These are phyloP conservation scores for Penicillium odoratum DNA, from an alignment of 495 filamentous ascomycete species.

Conservation along the genomic window DNA sequence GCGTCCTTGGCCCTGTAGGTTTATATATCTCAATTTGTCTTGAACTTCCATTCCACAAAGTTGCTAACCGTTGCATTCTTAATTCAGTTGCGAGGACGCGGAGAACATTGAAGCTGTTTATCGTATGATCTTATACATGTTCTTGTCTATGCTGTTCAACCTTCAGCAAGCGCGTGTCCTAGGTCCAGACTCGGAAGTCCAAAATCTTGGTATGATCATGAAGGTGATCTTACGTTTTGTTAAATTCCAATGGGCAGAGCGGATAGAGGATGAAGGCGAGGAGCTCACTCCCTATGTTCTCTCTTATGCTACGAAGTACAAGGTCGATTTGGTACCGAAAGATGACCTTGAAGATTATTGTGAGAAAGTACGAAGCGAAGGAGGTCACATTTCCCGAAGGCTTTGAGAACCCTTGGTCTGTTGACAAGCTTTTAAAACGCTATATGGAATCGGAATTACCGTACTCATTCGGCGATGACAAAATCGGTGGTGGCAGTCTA, in stretches of 20 bases:
- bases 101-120: slow-evolving; percentile 16
- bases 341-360: not conserved
- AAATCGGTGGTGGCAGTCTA: not conserved
- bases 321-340: not conserved
- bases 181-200: slow-evolving; percentile 30
- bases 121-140: slow-evolving; percentile 27
- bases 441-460: not conserved
- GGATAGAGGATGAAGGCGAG: not conserved
- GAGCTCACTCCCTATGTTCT: not conserved
- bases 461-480: not conserved
- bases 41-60: slow-evolving; percentile 9
- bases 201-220: slow-evolving; percentile 35
- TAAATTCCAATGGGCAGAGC: not conserved
- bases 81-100: slow-evolving; percentile 26
- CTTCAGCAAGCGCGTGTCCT: slow-evolving; percentile 30
- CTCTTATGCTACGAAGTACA: not conserved
- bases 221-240: slow-evolving; percentile 3
- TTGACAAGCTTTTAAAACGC: not conserved
- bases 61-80: not conserved
- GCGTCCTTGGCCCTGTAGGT: not conserved
- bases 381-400: not conserved
- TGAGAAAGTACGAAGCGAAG: not conserved
- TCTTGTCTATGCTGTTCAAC: slow-evolving; percentile 30
- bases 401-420: not conserved
- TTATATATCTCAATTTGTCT: not conserved